Evolutionary conservation across 208 protist species (phyloP).

Genomic region (Entamoeba dispar): DNA sequence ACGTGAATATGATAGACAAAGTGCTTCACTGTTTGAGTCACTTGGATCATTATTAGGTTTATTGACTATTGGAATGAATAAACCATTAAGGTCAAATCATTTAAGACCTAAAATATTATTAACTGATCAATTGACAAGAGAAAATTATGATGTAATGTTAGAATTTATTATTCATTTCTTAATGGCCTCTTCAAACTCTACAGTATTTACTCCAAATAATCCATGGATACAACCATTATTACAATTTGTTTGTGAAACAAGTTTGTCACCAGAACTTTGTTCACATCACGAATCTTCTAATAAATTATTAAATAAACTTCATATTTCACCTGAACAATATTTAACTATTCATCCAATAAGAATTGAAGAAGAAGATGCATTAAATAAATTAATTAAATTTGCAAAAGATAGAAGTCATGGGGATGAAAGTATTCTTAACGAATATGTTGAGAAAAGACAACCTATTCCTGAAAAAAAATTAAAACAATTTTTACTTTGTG

Average conservation of each 20-base stretch:
- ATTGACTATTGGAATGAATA: not conserved
- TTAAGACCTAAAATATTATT: not conserved
- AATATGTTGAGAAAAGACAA: not conserved
- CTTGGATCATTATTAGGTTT: not conserved
- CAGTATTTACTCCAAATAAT: not conserved
- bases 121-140: not conserved
- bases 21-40: not conserved
- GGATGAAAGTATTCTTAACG: not conserved
- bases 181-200: not conserved
- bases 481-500: not conserved
- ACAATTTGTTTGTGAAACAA: not conserved
- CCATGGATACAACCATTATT: not conserved
- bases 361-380: not conserved
- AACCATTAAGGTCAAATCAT: not conserved
- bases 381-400: not conserved
- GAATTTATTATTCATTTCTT: not conserved
- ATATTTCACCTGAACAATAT: not conserved
- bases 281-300: not conserved
- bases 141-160: not conserved
- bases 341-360: not conserved
- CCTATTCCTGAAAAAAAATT: not conserved
- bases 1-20: not conserved
- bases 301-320: not conserved
- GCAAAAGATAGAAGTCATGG: not conserved
- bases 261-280: not conserved